These are phyloP conservation scores for Meripilus lineatus DNA, from an alignment of 1,284 basidiomycete species.

Conservation along the genomic window DNA sequence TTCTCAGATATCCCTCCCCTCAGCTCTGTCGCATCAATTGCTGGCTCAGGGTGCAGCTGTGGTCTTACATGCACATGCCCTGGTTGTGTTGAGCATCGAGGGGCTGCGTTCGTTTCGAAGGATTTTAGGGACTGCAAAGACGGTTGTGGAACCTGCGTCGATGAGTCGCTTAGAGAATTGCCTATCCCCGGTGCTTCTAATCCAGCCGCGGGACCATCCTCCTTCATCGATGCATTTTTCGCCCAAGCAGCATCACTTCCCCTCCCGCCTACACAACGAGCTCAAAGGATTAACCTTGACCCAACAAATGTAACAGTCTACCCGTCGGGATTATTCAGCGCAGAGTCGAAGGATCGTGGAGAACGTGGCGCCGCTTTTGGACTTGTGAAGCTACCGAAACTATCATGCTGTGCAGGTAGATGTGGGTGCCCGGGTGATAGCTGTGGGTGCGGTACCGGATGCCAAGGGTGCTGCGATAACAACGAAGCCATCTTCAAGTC, in stretches of 20 bases:
- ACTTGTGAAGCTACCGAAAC: slow-evolving; percentile 53
- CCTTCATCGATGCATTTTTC: slow-evolving; percentile 57
- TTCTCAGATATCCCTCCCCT: slow-evolving; percentile 58
- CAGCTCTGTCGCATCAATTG: slow-evolving; percentile 47
- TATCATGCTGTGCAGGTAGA: slow-evolving; percentile 58
- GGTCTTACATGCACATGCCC: slow-evolving; percentile 67
- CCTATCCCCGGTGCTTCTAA: slow-evolving; percentile 23
- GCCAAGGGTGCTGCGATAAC: slow-evolving; percentile 42
- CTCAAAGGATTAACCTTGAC: slow-evolving; percentile 36
- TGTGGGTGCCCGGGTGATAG: slow-evolving; percentile 36
- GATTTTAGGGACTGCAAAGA: slow-evolving; percentile 49
- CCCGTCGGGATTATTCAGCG: slow-evolving; percentile 32
- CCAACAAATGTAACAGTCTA: slow-evolving; percentile 48
- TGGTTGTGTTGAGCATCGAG: slow-evolving; percentile 66
- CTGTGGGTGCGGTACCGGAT: slow-evolving; percentile 49
- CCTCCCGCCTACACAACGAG: slow-evolving; percentile 42
- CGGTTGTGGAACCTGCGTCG: slow-evolving; percentile 63
- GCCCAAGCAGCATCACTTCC: slow-evolving; percentile 54
- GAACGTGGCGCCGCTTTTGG: slow-evolving; percentile 39
- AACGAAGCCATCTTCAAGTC: too few relatives aligned
- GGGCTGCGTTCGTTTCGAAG: slow-evolving; percentile 38
- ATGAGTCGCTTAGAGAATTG: slow-evolving; percentile 41
- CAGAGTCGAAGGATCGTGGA: slow-evolving; percentile 21
- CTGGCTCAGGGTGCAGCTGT: slow-evolving; percentile 65
- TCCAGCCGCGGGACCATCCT: slow-evolving; percentile 5